These are phyloP conservation scores for Isabelozyma rhagii DNA, from an alignment of 805 yeast species.

Conservation along the genomic window DNA sequence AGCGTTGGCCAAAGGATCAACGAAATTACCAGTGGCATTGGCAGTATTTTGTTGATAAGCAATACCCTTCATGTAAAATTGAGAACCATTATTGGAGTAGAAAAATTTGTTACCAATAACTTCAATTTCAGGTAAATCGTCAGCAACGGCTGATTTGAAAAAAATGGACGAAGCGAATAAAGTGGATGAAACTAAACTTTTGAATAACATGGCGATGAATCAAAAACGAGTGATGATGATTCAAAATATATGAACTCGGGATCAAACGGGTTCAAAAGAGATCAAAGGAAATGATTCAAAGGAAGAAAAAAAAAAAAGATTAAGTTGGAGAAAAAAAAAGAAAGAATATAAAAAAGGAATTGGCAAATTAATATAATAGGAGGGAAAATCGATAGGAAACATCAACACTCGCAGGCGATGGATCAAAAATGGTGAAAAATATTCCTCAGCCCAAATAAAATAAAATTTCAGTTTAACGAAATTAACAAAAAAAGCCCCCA, in stretches of 20 bases:
- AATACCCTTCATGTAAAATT: constrained; percentile 72
- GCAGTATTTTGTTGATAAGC: constrained; percentile 75
- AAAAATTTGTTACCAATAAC: constrained; percentile 76
- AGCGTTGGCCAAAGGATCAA: constrained; percentile 69
- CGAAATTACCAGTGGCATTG: constrained; percentile 46
- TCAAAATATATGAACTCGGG: neutral
- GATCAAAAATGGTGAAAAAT: neutral
- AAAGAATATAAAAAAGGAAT: neutral
- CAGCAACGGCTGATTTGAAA: constrained; percentile 11
- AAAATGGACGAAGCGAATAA: constrained; percentile 14
- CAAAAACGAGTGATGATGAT: neutral
- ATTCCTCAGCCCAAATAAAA: neutral
- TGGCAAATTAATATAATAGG: neutral
- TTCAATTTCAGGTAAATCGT: constrained; percentile 54
- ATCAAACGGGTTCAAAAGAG: neutral
- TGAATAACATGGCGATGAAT: constrained; percentile 27
- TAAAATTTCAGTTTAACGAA: neutral
- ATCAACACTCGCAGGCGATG: neutral
- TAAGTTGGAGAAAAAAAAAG: neutral
- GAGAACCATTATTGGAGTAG: constrained; percentile 74
- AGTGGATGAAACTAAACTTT: constrained; percentile 25
- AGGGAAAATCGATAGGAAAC: neutral
- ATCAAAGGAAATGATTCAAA: constrained; percentile 1
- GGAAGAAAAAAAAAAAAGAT: constrained; percentile 1
- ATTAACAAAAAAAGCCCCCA: neutral